Base-by-base conservation (phyloP, 331 rosid genomes). In the Erythrophleum ivorense region DNA sequence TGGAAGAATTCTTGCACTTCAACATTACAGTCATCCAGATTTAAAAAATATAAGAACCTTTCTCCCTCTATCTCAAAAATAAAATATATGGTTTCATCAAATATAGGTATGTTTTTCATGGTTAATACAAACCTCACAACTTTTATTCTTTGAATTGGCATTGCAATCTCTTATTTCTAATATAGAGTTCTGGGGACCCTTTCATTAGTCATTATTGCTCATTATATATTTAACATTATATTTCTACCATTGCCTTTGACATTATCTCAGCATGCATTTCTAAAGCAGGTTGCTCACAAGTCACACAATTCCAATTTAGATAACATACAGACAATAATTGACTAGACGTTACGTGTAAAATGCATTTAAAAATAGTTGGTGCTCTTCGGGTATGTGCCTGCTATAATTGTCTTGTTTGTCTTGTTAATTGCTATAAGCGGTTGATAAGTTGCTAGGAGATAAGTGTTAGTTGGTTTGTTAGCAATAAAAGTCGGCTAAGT, bases 201-300 rank as follows among this genome's bases (percentile, higher is more conserved):
- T 41, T 41, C 46, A 41, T 41, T 41, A 41, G 8, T 41, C 6
- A 41, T 41, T 41, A 41, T 6, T 41, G 6, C 52, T 15, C 40
- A 48, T 76, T 36, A 59, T 33, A 65, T 48, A 45, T 53, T 79
- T 33, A 46, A 73, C 62, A 70, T 40, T 54, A 78, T 55, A 64
- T 57, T 73, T 57, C 80, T 21, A 65, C 41, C 52, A 80, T 73
- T 53, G 45, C 76, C 55, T 53, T 19, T 41, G 46, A 41, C 46
- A 41, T 41, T 41, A 41, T 41, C 46, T 2, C 15, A 50, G 31
- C 43, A 57, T 53, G 29, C 21, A 67, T 38, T 79, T 66, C 16
- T 55, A 57, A 24, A 67, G n/a, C 45, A 64, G 77, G 49, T 78
- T 79, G 45, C 72, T 67, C 69, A 5, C 66, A 16, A 16, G 58